Evolutionary conservation across 345 rosid species (phyloP).

Genomic region (rapeseed (Brassica napus)): Da-Ae NC_063449.1:17245501-17246000

Average conservation of each 20-base stretch:
- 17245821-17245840: constrained; percentile 14
- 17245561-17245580: constrained; percentile 28
- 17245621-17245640: constrained; percentile 25
- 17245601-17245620: constrained; percentile 21
- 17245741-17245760: constrained; percentile 36
- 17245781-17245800: constrained; percentile 24
- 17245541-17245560: constrained; percentile 47
- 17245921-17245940: constrained; percentile 58
- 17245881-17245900: constrained; percentile 48
- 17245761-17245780: constrained; percentile 22
- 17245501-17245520: background rate
- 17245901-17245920: constrained; percentile 74
- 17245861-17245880: constrained; percentile 10
- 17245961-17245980: constrained; percentile 38
- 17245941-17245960: constrained; percentile 46
- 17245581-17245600: constrained; percentile 13
- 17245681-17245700: constrained; percentile 29
- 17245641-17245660: constrained; percentile 30
- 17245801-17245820: constrained; percentile 23
- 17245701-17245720: constrained; percentile 38
- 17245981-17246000: constrained; percentile 51
- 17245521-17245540: constrained; percentile 32
- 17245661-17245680: constrained; percentile 63
- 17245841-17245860: constrained; percentile 18
- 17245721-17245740: constrained; percentile 1